A percentile compares a stretch with the other conserved stretches of the same genome.
phyloP scores from a whole-genome alignment of 495 filamentous ascomycete genomes.

The Talaromyces adpressus region DNA sequence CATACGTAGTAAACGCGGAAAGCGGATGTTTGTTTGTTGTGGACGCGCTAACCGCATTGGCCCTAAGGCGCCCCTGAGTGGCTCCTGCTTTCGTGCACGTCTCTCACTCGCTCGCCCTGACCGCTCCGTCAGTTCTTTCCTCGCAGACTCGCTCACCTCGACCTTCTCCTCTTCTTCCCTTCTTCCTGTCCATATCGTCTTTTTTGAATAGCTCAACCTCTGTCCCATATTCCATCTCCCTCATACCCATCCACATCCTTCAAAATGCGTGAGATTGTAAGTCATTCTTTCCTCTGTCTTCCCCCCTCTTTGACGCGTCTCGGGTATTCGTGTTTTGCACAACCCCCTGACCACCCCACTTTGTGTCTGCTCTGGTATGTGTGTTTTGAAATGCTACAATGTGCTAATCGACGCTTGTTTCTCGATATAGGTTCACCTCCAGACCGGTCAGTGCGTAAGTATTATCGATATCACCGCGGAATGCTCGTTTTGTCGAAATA shows the following conservation, averaged over 20 bases:
- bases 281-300: conserved; percentile 33
- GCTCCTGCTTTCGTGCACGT: conserved; percentile 2
- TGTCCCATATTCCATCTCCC: conserved; percentile 12
- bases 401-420: conserved; percentile 22
- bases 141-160: conserved; percentile 11
- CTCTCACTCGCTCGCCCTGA: conserved; percentile 10
- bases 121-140: conserved; percentile 12
- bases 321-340: conserved; percentile 10
- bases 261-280: conserved; percentile 93
- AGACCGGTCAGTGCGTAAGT: conserved; percentile 97
- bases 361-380: conserved; percentile 17
- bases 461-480: conserved; percentile 1
- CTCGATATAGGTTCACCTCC: conserved; percentile 77
- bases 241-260: conserved; percentile 20
- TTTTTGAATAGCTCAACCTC: conserved; percentile 11
- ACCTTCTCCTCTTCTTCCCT: conserved; percentile 7
- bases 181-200: conserved; percentile 10
- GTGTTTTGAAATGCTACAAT: conserved; percentile 23
- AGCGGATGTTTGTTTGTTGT: neutral
- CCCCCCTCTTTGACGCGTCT: conserved; percentile 31
- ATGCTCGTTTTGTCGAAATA: neutral
- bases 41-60: neutral
- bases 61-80: neutral
- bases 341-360: conserved; percentile 38
- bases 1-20: neutral